Percentiles rank a stretch among this genome's conserved stretches.
Conservation (phyloP, 371 early-diverging fungal species). For the Chytridium lagenaria region DNA sequence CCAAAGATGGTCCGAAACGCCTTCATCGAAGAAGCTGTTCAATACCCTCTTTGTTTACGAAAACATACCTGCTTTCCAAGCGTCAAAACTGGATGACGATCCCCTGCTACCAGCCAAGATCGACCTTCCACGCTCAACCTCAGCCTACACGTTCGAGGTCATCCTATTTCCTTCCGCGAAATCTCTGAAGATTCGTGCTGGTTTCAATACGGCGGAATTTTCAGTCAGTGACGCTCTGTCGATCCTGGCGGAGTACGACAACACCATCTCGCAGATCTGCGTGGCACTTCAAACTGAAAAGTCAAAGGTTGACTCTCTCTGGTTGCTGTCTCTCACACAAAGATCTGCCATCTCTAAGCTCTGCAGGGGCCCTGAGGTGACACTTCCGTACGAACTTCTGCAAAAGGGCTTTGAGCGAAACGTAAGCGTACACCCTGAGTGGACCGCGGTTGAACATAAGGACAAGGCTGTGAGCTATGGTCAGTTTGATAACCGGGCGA, state of each 20-base stretch:
- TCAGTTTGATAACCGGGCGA: constrained; percentile 14
- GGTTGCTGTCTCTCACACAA: constrained; percentile 1
- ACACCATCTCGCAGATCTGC: neutral
- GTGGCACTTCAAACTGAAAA: neutral
- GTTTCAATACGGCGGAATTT: neutral
- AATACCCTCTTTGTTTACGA: constrained; percentile 24
- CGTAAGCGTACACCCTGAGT: neutral
- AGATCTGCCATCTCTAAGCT: neutral
- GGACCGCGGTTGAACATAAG: constrained; percentile 8
- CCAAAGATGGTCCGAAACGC: neutral
- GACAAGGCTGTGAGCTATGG: constrained; percentile 13
- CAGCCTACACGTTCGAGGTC: constrained; percentile 6
- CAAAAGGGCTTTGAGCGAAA: neutral
- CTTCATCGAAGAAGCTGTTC: neutral
- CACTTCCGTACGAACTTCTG: neutral
- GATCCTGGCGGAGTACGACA: neutral
- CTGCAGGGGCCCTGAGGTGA: neutral
- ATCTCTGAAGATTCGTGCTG: neutral
- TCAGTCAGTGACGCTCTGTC: neutral
- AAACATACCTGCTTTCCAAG: neutral
- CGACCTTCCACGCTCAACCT: no score
- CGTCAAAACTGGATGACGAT: neutral
- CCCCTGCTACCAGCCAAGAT: no score
- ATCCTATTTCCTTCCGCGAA: neutral
- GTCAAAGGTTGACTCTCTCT: neutral